A percentile compares a stretch with the other conserved stretches of the same genome.
Evolutionary conservation across 2,329 filamentous ascomycete species (phyloP).

Genomic region (Cercospora brassicicola): DNA sequence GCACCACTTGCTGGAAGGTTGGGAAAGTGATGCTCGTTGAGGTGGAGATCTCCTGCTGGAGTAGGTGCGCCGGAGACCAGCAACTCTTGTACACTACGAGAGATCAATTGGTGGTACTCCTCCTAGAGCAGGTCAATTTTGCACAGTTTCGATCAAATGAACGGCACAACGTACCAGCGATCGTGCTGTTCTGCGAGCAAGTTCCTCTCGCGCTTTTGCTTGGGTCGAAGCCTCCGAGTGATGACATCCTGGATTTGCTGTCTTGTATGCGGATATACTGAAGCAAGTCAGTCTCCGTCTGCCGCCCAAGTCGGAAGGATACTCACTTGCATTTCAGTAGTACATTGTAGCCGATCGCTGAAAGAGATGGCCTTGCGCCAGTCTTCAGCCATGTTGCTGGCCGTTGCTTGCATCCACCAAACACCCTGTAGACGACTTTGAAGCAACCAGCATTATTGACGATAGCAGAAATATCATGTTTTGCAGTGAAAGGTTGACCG

Average conservation of each 20-base stretch:
- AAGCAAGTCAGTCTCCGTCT: conserved; percentile 17
- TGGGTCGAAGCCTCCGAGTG: conserved; percentile 53
- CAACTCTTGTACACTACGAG: conserved; percentile 33
- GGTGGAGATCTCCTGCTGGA: conserved; percentile 28
- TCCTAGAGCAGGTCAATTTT: conserved; percentile 50
- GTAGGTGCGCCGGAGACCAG: conserved; percentile 38
- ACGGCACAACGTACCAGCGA: conserved; percentile 54
- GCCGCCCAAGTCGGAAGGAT: not conserved
- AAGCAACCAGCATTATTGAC: not conserved
- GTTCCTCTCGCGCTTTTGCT: conserved; percentile 67
- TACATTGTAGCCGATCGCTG: conserved; percentile 46
- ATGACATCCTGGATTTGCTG: conserved; percentile 46
- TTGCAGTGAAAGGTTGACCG: not conserved
- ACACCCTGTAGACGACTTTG: not conserved
- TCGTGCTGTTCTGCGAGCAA: conserved; percentile 59
- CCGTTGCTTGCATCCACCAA: not conserved
- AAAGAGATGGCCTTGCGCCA: conserved; percentile 49
- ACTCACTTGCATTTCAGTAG: conserved; percentile 52
- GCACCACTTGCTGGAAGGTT: conserved; percentile 40
- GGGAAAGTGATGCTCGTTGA: conserved; percentile 36
- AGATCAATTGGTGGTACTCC: conserved; percentile 52
- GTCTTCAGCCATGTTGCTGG: conserved; percentile 32
- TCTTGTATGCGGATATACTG: conserved; percentile 54
- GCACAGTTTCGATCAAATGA: not conserved
- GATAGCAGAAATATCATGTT: not conserved